Evolutionary conservation across 2,329 filamentous ascomycete species (phyloP).

Genomic region (Ceratocystis diversiconidia): DNA sequence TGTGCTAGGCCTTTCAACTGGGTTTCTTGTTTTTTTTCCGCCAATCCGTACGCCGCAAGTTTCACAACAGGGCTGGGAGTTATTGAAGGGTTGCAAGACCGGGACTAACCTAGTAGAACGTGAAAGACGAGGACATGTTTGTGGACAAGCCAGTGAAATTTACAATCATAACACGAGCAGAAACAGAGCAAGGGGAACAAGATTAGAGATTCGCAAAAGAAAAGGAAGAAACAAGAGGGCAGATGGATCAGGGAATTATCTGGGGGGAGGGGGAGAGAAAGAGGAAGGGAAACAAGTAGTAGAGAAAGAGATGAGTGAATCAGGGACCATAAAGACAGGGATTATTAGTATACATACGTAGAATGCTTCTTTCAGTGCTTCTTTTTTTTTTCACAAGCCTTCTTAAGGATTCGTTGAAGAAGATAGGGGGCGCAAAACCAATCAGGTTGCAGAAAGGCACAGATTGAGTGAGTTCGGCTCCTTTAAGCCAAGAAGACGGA

Average conservation of each 20-base stretch:
- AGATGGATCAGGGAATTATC: not conserved
- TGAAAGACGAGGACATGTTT: not conserved
- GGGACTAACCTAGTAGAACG: slow-evolving; percentile 7
- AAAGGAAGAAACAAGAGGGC: slow-evolving; percentile 4
- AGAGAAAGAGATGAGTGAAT: not conserved
- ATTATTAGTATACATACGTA: not conserved
- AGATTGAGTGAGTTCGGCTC: not conserved
- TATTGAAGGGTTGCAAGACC: slow-evolving; percentile 8
- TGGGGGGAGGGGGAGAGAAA: not conserved
- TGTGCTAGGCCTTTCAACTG: not conserved
- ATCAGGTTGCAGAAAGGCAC: not conserved
- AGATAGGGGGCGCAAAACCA: not conserved
- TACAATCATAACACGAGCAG: not conserved
- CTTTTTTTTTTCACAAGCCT: not conserved
- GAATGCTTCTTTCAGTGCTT: slow-evolving; percentile 5
- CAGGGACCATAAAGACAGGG: slow-evolving; percentile 1
- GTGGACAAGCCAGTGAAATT: not conserved
- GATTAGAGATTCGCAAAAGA: not conserved
- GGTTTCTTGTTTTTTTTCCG: slow-evolving; percentile 1
- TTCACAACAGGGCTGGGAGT: slow-evolving; percentile 11
- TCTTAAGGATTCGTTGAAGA: not conserved
- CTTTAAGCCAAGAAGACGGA: not conserved
- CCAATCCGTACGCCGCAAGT: slow-evolving; percentile 7
- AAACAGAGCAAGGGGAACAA: not conserved
- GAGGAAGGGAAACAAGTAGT: not conserved